Base-by-base conservation (phyloP, 2,329 filamentous ascomycete species). In the Pyricularia sp. region DNA sequence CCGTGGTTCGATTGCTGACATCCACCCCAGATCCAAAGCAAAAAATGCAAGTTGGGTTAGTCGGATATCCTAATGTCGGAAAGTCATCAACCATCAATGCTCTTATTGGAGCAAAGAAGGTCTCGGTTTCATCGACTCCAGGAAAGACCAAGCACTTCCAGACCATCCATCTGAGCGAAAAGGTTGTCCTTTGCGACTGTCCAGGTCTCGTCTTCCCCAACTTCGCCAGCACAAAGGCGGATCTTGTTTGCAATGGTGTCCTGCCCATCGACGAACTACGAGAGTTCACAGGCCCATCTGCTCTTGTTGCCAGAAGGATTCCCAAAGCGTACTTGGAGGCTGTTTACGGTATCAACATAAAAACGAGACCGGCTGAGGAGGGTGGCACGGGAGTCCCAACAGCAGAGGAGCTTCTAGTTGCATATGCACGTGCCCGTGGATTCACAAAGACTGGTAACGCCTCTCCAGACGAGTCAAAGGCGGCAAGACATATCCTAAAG, bases 101-200 rank as follows among this genome's bases (percentile, higher is more conserved):
- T 61, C 86, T 99, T n/a, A 94, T 98, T 70, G 96, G 96, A 67
- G 90, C 95, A 69, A 99, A 98, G 83, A 99, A 98, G 81, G 95
- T 99, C 6, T 98, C 94, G 0, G 96, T 99, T 58, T 99, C 95
- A 20, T 91, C 94, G 17, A 99, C 95, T 1, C 95, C 95, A 4
- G 95, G 95, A 78, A 99, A 99, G 82, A 99, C 95, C 17, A 99
- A 99, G 83, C 95, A 99, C 76, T 99, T 99, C 82, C 95, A 99
- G 79, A 99, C 95, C 1, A 95, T 99, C 70, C 94, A 97, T 77
- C 87, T 99, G 36, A 95, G 92, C 70, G 91, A 95, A 0, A 88
- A 89, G 70, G 93, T 99, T 71, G 86, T 98, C 65, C 87, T 99
- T 7, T 98, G 95, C 80, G 95, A 99, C 88, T 99, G 95, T 77